Conservation (phyloP, 371 early-diverging fungal genomes). For the Syncephalastrum racemosum region DNA sequence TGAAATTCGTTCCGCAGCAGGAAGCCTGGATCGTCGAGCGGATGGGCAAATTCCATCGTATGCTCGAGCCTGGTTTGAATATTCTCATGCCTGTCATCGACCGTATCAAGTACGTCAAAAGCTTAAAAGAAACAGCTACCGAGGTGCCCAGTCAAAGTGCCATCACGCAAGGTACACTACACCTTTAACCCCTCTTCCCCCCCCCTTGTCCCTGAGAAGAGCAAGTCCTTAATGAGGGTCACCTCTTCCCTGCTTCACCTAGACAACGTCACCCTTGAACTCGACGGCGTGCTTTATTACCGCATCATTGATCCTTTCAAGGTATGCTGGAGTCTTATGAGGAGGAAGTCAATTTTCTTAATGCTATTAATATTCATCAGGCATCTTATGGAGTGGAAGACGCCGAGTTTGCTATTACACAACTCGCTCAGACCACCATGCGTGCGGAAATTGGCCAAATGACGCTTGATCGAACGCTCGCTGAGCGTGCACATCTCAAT, state of each 20-base stretch:
- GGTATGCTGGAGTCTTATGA: slow-evolving; percentile 26
- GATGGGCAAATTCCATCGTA: slow-evolving; percentile 83
- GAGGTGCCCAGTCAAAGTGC: slow-evolving; percentile 94
- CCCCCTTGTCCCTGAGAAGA: background rate
- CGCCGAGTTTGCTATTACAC: slow-evolving; percentile 92
- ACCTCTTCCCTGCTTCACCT: background rate
- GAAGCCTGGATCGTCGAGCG: slow-evolving; percentile 94
- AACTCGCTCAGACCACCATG: slow-evolving; percentile 98
- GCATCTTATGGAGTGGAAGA: slow-evolving; percentile 97
- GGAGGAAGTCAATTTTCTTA: background rate
- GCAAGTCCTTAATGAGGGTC: background rate
- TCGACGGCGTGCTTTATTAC: slow-evolving; percentile 97
- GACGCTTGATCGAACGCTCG: slow-evolving; percentile 94
- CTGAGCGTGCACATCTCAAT: slow-evolving; percentile 92
- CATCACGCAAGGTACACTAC: slow-evolving; percentile 81
- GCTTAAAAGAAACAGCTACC: slow-evolving; percentile 93
- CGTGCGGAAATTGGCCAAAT: slow-evolving; percentile 98
- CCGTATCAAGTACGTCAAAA: slow-evolving; percentile 88
- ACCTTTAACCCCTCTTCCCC: too few relatives aligned
- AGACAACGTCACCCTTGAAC: slow-evolving; percentile 95
- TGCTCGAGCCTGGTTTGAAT: slow-evolving; percentile 91
- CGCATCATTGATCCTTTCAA: slow-evolving; percentile 93
- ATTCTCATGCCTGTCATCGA: slow-evolving; percentile 89
- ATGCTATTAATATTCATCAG: slow-evolving; percentile 21
- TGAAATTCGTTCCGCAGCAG: slow-evolving; percentile 98